Base-by-base conservation (phyloP, 2,329 filamentous ascomycete species). In the Alternaria angustiovoidea region DNA sequence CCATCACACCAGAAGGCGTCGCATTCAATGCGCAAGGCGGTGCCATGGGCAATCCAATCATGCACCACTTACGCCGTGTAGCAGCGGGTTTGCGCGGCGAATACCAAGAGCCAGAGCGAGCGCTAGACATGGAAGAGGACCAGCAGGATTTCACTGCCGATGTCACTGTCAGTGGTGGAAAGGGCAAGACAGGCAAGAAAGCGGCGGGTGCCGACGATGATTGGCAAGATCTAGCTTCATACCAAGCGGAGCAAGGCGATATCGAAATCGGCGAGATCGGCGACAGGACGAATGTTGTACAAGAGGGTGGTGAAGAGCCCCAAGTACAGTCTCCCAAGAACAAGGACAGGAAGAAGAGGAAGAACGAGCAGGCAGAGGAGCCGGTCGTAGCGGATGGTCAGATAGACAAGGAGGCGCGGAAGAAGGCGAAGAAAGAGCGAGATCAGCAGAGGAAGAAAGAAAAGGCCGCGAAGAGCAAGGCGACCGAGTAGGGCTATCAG, bases 391-490 rank as follows among this genome's bases (percentile, higher is more conserved):
- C 28, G 16, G 51, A 54, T 14, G 59, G 54, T 18, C 71, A 75
- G 48, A 63, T 81, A 49, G 83, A 85, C 63, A 85, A 84, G 72
- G 84, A 84, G 63, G 82, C 84, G 55, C 80, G 84, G 62, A 87
- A 85, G 75, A 79, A 79, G 65, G 81, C 79, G 60, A 88, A 88
- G 81, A 87, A 86, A 73, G 81, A 83, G 70, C 80, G 82, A 69
- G 78, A 79, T 57, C 77, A 81, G 67, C 81, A 81, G 51, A 77
- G 83, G 72, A 78, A 77, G 70, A 67, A 65, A 39, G 71, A 80
- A 42, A 76, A 73, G 36, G 73, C 74, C 54, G 68, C 75, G 59
- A 67, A 73, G 68, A 67, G 69, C 30, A 62, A 69, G 41, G 62
- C 71, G 42, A 43, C 63, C 61, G 53, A 64, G 42, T 65, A 61